These are phyloP conservation scores for Rhytidiadelphus loreus DNA, from an alignment of 225 moss, liverwort and hornwort species.

Conservation along the genomic window DNA sequence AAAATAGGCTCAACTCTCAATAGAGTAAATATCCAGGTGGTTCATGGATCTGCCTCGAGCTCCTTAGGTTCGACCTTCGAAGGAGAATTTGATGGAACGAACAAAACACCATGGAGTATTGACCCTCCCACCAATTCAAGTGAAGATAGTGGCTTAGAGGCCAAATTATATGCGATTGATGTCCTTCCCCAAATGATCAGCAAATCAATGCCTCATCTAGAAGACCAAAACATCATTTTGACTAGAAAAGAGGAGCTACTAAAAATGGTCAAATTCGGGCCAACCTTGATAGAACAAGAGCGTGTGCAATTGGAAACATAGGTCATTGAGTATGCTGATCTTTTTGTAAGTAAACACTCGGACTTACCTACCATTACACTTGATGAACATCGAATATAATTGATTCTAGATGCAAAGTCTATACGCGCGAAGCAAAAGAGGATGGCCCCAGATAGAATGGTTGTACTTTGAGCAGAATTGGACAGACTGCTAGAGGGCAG, in stretches of 20 bases:
- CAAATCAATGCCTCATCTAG: rapidly evolving
- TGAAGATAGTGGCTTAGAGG: background rate
- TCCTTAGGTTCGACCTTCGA: rapidly evolving
- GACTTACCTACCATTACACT: no score
- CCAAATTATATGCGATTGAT: background rate
- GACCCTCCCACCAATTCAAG: rapidly evolving
- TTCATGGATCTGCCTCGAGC: rapidly evolving
- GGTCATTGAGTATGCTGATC: rapidly evolving
- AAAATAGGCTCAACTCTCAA: background rate
- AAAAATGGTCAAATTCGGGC: background rate
- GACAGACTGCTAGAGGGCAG: no score
- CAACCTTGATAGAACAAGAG: background rate
- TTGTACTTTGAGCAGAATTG: no score
- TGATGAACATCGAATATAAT: no score
- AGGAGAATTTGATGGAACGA: no score
- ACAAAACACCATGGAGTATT: background rate
- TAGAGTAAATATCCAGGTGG: background rate
- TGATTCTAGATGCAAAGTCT: no score
- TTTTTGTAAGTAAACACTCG: no score
- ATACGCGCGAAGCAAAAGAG: rapidly evolving
- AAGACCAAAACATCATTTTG: rapidly evolving
- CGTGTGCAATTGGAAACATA: rapidly evolving
- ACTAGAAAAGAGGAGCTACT: rapidly evolving
- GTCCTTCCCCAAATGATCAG: background rate
- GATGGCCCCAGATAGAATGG: no score